Percentiles rank a stretch among this genome's conserved stretches.
Conservation (phyloP, 306 rosid genomes). For the Carpinus fangiana region DNA sequence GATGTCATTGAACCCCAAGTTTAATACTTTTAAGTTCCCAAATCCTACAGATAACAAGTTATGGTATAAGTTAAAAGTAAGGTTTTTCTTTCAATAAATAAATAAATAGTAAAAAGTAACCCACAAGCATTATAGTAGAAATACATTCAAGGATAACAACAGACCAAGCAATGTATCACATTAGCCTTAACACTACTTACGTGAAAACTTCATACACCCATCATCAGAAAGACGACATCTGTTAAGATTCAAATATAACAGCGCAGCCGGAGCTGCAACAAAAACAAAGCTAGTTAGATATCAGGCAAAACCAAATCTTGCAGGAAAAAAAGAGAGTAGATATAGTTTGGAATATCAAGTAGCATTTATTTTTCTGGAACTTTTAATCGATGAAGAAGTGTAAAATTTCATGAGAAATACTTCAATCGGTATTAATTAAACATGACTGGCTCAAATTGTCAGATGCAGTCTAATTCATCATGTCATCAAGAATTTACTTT, state of each 20-base stretch:
- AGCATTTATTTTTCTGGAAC: not conserved
- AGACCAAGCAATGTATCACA: slow-evolving; percentile 4
- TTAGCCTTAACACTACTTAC: slow-evolving; percentile 53
- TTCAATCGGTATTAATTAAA: not conserved
- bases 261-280: slow-evolving; percentile 62
- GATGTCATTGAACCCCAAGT: slow-evolving; percentile 76
- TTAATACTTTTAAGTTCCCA: slow-evolving; percentile 64
- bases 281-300: slow-evolving; percentile 21
- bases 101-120: not conserved
- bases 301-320: slow-evolving; percentile 31
- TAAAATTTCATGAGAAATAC: not conserved
- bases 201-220: slow-evolving; percentile 70
- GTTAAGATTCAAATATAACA: slow-evolving; percentile 77
- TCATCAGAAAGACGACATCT: slow-evolving; percentile 64
- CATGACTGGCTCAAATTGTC: not conserved
- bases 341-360: not conserved
- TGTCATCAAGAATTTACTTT: not conserved
- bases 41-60: slow-evolving; percentile 54
- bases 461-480: not conserved
- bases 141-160: not conserved
- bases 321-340: not conserved
- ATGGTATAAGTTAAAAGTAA: slow-evolving; percentile 17
- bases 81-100: not conserved
- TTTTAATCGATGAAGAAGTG: not conserved
- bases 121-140: slow-evolving; percentile 14